These are phyloP conservation scores for Microbotryum saponariae DNA, from an alignment of 1,284 basidiomycete genomes.

Conservation along the genomic window DNA sequence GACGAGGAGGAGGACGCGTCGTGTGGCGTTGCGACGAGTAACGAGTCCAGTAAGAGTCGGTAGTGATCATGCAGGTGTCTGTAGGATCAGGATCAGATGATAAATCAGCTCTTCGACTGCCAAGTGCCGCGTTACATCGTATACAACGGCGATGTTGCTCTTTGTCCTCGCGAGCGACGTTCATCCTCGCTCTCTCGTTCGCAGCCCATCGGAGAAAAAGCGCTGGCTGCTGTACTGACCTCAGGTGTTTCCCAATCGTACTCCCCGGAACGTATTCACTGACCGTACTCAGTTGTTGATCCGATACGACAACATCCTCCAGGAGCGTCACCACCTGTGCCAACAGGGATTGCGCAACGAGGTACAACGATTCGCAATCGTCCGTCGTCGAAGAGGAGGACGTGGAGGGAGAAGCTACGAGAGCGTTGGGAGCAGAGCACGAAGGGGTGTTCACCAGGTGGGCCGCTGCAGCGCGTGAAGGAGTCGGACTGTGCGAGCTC, in stretches of 20 bases:
- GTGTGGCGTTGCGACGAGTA: not conserved
- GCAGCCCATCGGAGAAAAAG: not conserved
- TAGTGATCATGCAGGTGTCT: constrained; percentile 27
- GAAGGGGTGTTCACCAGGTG: too few species aligned
- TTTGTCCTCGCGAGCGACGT: too few species aligned
- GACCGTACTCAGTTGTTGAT: not conserved
- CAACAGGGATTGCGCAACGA: constrained; percentile 18
- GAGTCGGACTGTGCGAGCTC: too few species aligned
- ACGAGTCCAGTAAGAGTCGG: constrained; percentile 14
- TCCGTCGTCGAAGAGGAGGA: not conserved
- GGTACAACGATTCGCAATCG: constrained; percentile 13
- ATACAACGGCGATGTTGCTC: too few species aligned
- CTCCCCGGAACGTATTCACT: constrained; percentile 5
- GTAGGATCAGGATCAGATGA: not conserved
- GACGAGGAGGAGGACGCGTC: too few species aligned
- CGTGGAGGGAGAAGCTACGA: not conserved
- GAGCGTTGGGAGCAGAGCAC: too few species aligned
- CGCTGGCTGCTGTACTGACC: not conserved
- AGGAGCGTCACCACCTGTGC: not conserved
- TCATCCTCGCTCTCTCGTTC: too few species aligned
- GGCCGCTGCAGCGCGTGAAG: too few species aligned
- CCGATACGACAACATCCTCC: not conserved
- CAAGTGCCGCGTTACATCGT: not conserved
- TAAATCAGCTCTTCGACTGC: not conserved
- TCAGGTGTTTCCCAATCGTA: constrained; percentile 25